Evolutionary conservation across 768 basidiomycete species (phyloP).

Genomic region (Tephrocybe sp.): DNA sequence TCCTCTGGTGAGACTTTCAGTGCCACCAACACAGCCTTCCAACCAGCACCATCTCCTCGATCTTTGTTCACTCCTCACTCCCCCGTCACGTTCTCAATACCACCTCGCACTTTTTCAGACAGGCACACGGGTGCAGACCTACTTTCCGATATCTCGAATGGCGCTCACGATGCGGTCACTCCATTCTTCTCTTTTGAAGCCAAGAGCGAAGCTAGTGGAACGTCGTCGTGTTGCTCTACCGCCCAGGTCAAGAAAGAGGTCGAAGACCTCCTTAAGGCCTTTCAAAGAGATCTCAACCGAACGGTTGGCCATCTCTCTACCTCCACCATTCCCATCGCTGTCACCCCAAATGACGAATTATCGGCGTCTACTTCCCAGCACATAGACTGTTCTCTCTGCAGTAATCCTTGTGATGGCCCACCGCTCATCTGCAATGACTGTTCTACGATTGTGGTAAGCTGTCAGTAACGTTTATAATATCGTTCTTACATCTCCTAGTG

Average conservation of each 20-base stretch:
- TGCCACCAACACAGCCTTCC: constrained; percentile 1
- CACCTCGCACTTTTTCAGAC: constrained; percentile 23
- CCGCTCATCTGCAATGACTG: constrained; percentile 40
- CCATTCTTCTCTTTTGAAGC: neutral
- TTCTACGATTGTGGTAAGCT: constrained; percentile 34
- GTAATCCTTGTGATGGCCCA: neutral
- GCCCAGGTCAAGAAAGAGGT: constrained; percentile 51
- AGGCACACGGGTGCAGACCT: constrained; percentile 22
- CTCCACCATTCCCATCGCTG: neutral
- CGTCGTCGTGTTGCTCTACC: constrained; percentile 43
- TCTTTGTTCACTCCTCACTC: constrained; percentile 33
- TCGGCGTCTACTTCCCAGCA: constrained; percentile 10
- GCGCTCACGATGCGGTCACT: neutral
- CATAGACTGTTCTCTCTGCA: constrained; percentile 8
- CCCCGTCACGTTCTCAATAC: constrained; percentile 31
- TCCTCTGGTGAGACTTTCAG: neutral
- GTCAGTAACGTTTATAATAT: neutral
- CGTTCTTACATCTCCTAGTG: constrained; percentile 26
- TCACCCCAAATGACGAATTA: constrained; percentile 4
- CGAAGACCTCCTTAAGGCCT: constrained; percentile 43
- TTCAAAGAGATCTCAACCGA: constrained; percentile 53
- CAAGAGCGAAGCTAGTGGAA: neutral
- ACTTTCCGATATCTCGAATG: neutral
- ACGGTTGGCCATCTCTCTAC: constrained; percentile 28
- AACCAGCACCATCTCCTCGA: constrained; percentile 1